Evolutionary conservation across 2,329 filamentous ascomycete species (phyloP).

Genomic region (Thelonectria discophora): DNA sequence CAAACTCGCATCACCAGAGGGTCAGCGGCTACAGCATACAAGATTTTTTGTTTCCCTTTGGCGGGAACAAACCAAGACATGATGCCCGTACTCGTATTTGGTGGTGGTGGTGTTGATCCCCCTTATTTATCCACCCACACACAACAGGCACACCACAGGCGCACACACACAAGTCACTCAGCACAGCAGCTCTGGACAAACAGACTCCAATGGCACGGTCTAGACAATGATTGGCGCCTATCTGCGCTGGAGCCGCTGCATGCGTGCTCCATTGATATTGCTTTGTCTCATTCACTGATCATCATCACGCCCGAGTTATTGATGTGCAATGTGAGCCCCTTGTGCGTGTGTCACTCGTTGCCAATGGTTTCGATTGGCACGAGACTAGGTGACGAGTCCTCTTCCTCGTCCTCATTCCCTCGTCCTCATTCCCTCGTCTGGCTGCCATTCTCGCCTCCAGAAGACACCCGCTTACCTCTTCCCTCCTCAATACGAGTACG

Average conservation of each 20-base stretch:
- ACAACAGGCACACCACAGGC: not conserved
- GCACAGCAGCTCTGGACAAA: no score
- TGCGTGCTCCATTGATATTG: not conserved
- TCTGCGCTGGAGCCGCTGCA: not conserved
- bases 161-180: not conserved
- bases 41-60: not conserved
- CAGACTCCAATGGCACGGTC: not conserved
- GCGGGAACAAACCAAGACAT: not conserved
- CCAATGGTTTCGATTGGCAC: not conserved
- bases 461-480: constrained; percentile 1
- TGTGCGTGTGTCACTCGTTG: not conserved
- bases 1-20: not conserved
- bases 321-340: not conserved
- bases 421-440: not conserved
- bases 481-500: constrained; percentile 18
- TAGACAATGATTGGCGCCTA: not conserved
- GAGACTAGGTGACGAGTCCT: not conserved
- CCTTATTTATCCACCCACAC: constrained; percentile 2
- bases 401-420: not conserved
- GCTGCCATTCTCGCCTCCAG: not conserved
- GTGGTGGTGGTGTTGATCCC: not conserved
- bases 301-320: no score
- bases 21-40: not conserved
- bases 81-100: constrained; percentile 3
- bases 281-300: not conserved